These are phyloP conservation scores for Heterobasidion parviporum DNA, from an alignment of 1,284 basidiomycete species.

Conservation along the genomic window DNA sequence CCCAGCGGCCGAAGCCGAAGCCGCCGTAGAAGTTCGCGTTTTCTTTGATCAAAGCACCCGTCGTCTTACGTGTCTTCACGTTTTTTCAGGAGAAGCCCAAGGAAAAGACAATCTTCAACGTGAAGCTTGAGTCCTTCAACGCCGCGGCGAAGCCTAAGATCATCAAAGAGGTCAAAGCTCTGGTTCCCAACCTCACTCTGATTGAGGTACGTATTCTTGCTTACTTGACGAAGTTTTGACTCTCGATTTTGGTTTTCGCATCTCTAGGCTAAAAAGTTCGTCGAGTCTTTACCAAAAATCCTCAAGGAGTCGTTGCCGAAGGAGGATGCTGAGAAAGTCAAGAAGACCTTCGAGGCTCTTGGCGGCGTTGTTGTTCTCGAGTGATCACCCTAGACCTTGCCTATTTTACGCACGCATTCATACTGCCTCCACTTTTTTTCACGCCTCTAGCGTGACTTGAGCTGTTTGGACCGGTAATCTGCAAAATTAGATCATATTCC, in stretches of 20 bases:
- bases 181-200: slow-evolving; percentile 90
- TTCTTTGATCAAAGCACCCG: background rate
- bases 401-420: background rate
- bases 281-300: slow-evolving; percentile 90
- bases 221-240: slow-evolving; percentile 13
- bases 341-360: slow-evolving; percentile 83
- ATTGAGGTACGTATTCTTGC: slow-evolving; percentile 70
- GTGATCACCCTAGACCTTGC: slow-evolving; percentile 22
- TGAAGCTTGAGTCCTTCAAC: slow-evolving; percentile 92
- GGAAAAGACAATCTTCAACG: slow-evolving; percentile 97
- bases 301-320: slow-evolving; percentile 96
- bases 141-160: slow-evolving; percentile 91
- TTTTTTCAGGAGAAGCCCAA: slow-evolving; percentile 82
- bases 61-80: background rate
- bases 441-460: too few species aligned
- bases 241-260: slow-evolving; percentile 1
- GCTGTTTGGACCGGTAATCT: too few species aligned
- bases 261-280: slow-evolving; percentile 95
- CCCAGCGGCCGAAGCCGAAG: slow-evolving; percentile 50
- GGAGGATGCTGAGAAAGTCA: slow-evolving; percentile 96
- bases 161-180: slow-evolving; percentile 95
- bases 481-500: background rate
- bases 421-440: background rate
- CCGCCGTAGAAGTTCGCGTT: slow-evolving; percentile 51
- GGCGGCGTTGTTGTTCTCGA: slow-evolving; percentile 87